phyloP scores from a whole-genome alignment of 2,329 filamentous ascomycete genomes.

The Chrysoporthe cubensis region DNA sequence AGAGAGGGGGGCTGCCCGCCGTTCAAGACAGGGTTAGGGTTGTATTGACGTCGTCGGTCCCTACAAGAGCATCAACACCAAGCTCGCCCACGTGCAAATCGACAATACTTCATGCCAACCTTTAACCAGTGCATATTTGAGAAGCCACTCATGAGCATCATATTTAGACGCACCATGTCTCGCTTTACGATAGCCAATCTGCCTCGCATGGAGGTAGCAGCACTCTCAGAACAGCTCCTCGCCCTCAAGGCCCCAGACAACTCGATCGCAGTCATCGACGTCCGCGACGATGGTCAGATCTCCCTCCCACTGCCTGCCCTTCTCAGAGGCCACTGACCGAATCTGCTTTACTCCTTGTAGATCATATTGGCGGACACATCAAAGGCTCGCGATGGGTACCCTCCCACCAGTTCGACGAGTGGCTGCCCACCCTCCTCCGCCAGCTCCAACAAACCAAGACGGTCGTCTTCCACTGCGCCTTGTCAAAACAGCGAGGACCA shows the following conservation, averaged over 20 bases:
- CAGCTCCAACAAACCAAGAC: conserved; percentile 75
- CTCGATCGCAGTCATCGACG: conserved; percentile 78
- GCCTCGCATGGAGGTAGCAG: conserved; percentile 67
- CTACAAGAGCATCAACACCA: neutral
- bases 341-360: conserved; percentile 46
- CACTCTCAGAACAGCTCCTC: conserved; percentile 69
- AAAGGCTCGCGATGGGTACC: conserved; percentile 76
- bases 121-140: neutral
- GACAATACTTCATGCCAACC: neutral
- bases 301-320: neutral
- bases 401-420: conserved; percentile 71
- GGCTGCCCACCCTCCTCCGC: conserved; percentile 81
- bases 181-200: conserved; percentile 57
- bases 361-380: conserved; percentile 92
- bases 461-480: conserved; percentile 92
- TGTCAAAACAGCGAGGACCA: conserved; percentile 90
- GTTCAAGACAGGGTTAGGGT: conserved; percentile 1
- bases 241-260: conserved; percentile 47
- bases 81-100: neutral
- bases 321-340: conserved; percentile 6
- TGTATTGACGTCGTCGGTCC: neutral
- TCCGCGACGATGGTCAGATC: conserved; percentile 75
- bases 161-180: conserved; percentile 27
- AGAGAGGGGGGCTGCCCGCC: neutral
- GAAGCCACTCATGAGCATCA: conserved; percentile 16